Conservation (phyloP, 1,139 yeast genomes). For the Candida sp. region DNA sequence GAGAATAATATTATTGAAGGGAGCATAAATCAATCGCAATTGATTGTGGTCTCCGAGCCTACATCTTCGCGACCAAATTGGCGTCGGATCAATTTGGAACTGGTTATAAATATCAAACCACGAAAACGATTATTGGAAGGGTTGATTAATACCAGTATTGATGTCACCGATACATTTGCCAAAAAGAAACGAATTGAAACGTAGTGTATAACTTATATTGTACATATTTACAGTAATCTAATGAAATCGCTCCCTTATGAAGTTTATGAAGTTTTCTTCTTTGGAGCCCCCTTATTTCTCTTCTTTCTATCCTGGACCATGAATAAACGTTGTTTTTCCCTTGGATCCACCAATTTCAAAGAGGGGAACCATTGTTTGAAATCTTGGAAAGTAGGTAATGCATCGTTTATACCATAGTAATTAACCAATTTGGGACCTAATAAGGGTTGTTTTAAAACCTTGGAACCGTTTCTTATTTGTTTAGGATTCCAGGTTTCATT, state of each 20-base stretch:
- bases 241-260: no score
- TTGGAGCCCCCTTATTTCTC: slow-evolving; percentile 93
- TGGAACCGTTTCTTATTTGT: slow-evolving; percentile 69
- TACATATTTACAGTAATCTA: background rate
- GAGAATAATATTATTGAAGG: slow-evolving; percentile 1
- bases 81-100: background rate
- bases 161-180: slow-evolving; percentile 29
- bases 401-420: slow-evolving; percentile 74
- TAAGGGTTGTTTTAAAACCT: slow-evolving; percentile 67
- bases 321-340: slow-evolving; percentile 65
- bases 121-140: slow-evolving; percentile 3
- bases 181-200: slow-evolving; percentile 14
- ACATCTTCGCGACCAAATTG: background rate
- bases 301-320: slow-evolving; percentile 70
- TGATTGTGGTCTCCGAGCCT: background rate
- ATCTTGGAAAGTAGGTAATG: slow-evolving; percentile 60
- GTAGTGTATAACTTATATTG: background rate
- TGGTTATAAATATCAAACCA: slow-evolving; percentile 2
- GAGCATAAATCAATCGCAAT: background rate
- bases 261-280: slow-evolving; percentile 46
- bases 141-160: slow-evolving; percentile 14
- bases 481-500: slow-evolving; percentile 57
- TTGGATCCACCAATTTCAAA: slow-evolving; percentile 64
- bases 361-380: slow-evolving; percentile 56
- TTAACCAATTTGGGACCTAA: slow-evolving; percentile 70